A percentile compares a stretch with the other conserved stretches of the same genome.
These are phyloP conservation scores for Urostyla sp. DNA, from an alignment of 73 alveolate genomes.

Conservation along the genomic window DNA sequence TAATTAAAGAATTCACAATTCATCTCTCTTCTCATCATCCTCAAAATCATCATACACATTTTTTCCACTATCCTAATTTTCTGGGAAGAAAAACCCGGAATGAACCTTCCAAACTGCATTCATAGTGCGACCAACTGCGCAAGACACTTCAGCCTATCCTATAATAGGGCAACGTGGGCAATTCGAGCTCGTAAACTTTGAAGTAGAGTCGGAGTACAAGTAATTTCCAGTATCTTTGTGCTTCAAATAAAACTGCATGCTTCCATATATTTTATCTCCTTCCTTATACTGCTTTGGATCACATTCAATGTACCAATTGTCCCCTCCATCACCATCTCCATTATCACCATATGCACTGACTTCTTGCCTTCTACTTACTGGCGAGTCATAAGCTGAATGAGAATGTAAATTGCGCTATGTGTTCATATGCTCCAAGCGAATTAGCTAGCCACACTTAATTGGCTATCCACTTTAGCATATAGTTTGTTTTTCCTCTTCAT, in stretches of 20 bases:
- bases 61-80: neutral
- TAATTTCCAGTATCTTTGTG: constrained; percentile 70
- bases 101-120: constrained; percentile 62
- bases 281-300: no score
- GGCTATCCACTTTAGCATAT: constrained; percentile 66
- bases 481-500: constrained; percentile 23
- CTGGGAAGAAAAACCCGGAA: constrained; percentile 58
- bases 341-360: constrained; percentile 78
- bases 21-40: no score
- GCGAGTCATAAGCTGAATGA: constrained; percentile 59
- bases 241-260: constrained; percentile 64
- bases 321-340: constrained; percentile 83
- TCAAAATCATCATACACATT: neutral
- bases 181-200: constrained; percentile 63
- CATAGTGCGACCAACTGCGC: constrained; percentile 10
- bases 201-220: constrained; percentile 61
- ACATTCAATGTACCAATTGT: constrained; percentile 80
- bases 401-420: constrained; percentile 75
- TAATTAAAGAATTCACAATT: no score
- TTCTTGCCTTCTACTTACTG: constrained; percentile 72
- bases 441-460: constrained; percentile 68
- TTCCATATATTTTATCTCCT: constrained; percentile 57
- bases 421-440: constrained; percentile 79
- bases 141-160: constrained; percentile 73
- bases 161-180: constrained; percentile 83